Conservation (phyloP, 495 filamentous ascomycete species). For the Penicillium desertorum region DNA sequence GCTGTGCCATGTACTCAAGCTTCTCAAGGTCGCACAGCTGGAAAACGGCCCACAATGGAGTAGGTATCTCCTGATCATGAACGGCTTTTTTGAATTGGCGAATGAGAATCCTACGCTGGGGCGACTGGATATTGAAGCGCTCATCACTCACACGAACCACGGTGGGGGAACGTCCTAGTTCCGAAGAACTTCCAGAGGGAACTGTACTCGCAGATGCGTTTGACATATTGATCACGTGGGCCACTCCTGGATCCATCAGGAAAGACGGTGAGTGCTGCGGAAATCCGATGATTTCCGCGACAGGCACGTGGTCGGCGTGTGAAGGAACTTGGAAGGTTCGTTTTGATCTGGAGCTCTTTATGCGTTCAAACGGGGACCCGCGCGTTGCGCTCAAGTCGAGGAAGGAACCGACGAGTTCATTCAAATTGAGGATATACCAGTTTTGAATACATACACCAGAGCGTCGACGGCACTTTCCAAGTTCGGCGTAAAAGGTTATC, state of each 20-base stretch:
- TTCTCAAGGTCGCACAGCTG: conserved; percentile 16
- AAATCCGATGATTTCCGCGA: background rate
- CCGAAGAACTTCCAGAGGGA: background rate
- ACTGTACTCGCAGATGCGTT: background rate
- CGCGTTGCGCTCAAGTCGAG: background rate
- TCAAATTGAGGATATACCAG: background rate
- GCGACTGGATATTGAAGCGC: conserved; percentile 1
- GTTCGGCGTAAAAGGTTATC: background rate
- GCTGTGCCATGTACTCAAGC: conserved; percentile 5
- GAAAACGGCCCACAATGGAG: conserved; percentile 15
- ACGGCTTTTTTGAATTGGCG: conserved; percentile 3
- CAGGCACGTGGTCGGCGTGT: background rate
- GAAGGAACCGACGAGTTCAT: background rate
- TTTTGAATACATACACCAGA: background rate
- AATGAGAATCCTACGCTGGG: conserved; percentile 4
- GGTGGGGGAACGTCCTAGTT: background rate
- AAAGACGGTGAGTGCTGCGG: background rate
- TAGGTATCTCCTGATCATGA: background rate
- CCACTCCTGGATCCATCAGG: background rate
- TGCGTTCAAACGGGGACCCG: background rate
- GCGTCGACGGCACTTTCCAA: background rate
- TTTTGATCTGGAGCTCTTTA: background rate
- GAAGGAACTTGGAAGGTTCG: background rate
- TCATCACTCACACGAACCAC: conserved; percentile 2
- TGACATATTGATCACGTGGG: conserved; percentile 1